Evolutionary conservation across 192 early-diverging fungal genomes (phyloP), one percentile per base, ranked within the genome.

Genomic region (Mortierella claussenii): DNA sequence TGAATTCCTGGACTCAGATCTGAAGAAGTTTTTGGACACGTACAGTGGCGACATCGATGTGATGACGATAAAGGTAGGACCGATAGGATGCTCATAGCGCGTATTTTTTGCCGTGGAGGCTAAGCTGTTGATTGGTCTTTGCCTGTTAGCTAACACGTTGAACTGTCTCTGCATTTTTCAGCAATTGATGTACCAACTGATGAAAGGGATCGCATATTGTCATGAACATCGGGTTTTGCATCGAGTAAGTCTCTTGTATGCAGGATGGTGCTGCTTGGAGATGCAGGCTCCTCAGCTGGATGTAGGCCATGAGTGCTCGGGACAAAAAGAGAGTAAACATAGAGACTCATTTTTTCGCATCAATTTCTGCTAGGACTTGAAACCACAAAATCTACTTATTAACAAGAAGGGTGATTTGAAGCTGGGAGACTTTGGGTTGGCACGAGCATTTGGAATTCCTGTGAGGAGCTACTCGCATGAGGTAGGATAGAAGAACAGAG

Each of bases 11-110:
- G 97, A 99, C 79, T 95, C 95, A 32, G 98, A 99, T 82, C 82
- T 99, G 78, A 99, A 99, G 63, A 99, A 99, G 89, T 99, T 94
- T 70, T 80, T 98, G 81, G 97, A 99, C 71, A 88, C 88, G 3
- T 92, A 89, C 65, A 88, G 90, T 26, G 93, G 93, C 45, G 92
- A 95, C 55, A 86, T 94, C 53, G 93, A 95, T 60, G 78, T 83
- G 7, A 37, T 82, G 33, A 92, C 94, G 20, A 91, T 97, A 75
- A 97, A 98, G 87, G 94, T 96, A 62, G 23, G 69, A 28, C 15
- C 20, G 28, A 12, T 42, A 21, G 33, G 23, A 4, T 42, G 28
- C 45, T 47, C 21, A 17, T 24, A n/a, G n/a, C n/a, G n/a, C n/a
- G n/a, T n/a, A n/a, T n/a, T n/a, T n/a, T n/a, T n/a, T n/a, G n/a